Percentiles rank a stretch among this genome's conserved stretches.
These are phyloP conservation scores for Aechmea fasciata DNA, from an alignment of 176 grass and related monocot species.

Conservation along the genomic window DNA sequence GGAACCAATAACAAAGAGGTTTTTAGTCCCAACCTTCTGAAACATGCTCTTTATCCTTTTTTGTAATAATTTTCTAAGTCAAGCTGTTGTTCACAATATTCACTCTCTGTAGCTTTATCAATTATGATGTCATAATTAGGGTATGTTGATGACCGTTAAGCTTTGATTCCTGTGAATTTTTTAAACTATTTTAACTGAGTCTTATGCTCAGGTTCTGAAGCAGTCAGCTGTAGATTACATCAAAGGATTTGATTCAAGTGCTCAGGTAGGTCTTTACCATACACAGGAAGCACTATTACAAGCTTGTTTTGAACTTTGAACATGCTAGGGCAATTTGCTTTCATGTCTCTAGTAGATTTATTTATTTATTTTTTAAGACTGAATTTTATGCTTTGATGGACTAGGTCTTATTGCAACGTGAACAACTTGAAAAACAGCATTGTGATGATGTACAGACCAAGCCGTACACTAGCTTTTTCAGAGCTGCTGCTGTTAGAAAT, in stretches of 20 bases:
- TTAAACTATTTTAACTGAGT: conserved; percentile 11
- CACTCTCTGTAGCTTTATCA: not conserved
- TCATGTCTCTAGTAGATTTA: conserved; percentile 3
- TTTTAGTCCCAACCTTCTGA: not conserved
- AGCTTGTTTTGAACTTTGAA: conserved; percentile 8
- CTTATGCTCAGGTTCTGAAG: conserved; percentile 48
- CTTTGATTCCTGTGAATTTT: not conserved
- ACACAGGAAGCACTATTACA: conserved; percentile 14
- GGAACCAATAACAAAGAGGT: conserved; percentile 58
- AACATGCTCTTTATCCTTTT: not conserved
- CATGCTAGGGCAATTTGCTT: conserved; percentile 10
- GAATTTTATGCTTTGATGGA: conserved; percentile 14
- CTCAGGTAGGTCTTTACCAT: conserved; percentile 44
- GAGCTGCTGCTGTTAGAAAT: conserved; percentile 58
- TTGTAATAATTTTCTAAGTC: not conserved
- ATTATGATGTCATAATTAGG: not conserved
- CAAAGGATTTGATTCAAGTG: conserved; percentile 54
- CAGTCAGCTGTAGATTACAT: conserved; percentile 55
- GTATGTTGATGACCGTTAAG: not conserved
- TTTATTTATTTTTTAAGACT: not conserved
- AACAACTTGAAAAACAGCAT: conserved; percentile 52
- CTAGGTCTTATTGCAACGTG: conserved; percentile 61
- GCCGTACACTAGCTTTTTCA: conserved; percentile 34
- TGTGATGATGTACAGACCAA: conserved; percentile 19
- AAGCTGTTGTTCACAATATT: too few species aligned